Percentiles rank a stretch among this genome's conserved stretches.
Evolutionary conservation across 2,329 filamentous ascomycete species (phyloP).

Genomic region (Bipolaris bicolor): DNA sequence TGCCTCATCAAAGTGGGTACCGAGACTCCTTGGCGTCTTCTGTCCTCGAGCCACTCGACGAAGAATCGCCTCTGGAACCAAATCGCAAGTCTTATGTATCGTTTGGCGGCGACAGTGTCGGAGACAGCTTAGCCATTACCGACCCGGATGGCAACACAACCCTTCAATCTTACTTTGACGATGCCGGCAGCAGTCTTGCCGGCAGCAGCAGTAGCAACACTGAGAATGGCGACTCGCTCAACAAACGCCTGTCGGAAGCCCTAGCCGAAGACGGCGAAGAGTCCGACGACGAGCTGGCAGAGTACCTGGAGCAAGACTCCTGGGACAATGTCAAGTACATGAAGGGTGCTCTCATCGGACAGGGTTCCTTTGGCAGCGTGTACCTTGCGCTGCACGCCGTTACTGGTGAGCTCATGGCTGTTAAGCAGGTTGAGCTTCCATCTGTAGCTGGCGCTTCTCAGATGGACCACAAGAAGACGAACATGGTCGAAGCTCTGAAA

Average conservation of each 20-base stretch:
- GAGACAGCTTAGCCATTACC: slow-evolving; percentile 74
- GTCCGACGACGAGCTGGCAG: slow-evolving; percentile 83
- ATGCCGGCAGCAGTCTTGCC: slow-evolving; percentile 73
- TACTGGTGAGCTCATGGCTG: slow-evolving; percentile 94
- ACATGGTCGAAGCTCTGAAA: slow-evolving; percentile 97
- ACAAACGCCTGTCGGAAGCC: slow-evolving; percentile 81
- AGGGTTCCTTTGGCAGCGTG: slow-evolving; percentile 95
- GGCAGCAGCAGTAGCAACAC: slow-evolving; percentile 67
- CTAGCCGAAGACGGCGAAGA: slow-evolving; percentile 92
- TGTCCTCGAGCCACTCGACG: slow-evolving; percentile 85
- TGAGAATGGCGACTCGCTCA: slow-evolving; percentile 72
- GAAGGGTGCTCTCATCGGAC: slow-evolving; percentile 96
- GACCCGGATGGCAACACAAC: slow-evolving; percentile 74
- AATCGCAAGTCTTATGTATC: slow-evolving; percentile 97
- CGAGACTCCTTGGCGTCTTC: slow-evolving; percentile 90
- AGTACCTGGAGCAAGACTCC: slow-evolving; percentile 89
- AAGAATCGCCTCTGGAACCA: slow-evolving; percentile 85
- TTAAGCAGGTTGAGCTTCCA: slow-evolving; percentile 96
- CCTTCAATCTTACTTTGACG: slow-evolving; percentile 84
- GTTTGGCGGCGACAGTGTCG: slow-evolving; percentile 72
- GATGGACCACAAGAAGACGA: slow-evolving; percentile 87
- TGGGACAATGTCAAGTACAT: slow-evolving; percentile 99
- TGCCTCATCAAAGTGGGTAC: slow-evolving; percentile 67
- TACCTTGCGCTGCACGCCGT: slow-evolving; percentile 94
- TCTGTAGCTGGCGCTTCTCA: slow-evolving; percentile 75